Evolutionary conservation across 345 rosid species (phyloP), one percentile per base, ranked within the genome.

Genomic region (Euphorbia pulcherrima): DNA sequence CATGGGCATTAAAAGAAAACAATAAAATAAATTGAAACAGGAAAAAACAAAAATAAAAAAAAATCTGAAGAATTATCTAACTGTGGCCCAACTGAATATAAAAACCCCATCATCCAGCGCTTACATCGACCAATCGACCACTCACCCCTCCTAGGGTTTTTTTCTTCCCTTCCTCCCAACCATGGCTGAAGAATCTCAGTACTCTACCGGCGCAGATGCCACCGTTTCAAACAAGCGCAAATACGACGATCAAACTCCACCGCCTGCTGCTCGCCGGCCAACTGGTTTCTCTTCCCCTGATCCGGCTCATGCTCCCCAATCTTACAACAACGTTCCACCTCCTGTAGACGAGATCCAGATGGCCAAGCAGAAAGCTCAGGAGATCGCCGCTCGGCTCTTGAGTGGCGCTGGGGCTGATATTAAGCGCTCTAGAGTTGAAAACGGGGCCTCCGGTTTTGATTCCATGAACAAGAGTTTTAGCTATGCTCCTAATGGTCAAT

Each of bases 111-210:
- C 41, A 4, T 46, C 12, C 14, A 17, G 18, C 20, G 2, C 13
- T 62, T 10, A 11, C 67, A 27, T 24, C 48, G 30, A 40, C 60
- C 58, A n/a, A 37, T 48, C 59, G 44, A 58, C 18, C 35, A 0
- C 69, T 37, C 53, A 0, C 48, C 27, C 16, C 35, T 10, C 50
- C 53, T 24, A 67, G 73, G 72, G n/a, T n/a, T n/a, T n/a, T n/a
- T 60, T 69, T 60, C 26, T 40, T 29, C 10, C 52, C 40, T 1
- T 40, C 46, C 8, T 46, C 26, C 21, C 16, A 11, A 18, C 35
- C 27, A 94, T 95, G 99, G 98, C 96, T 17, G 99, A 92, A 80
- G 99, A 94, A 79, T 77, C 93, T n/a, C 96, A 86, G 9, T 91
- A 91, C 87, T 80, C 96, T 11, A 81, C 96, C 5, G 59, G 53